A percentile compares a stretch with the other conserved stretches of the same genome.
Conservation (phyloP, 345 rosid species). For the Hypericum androsaemum region DNA sequence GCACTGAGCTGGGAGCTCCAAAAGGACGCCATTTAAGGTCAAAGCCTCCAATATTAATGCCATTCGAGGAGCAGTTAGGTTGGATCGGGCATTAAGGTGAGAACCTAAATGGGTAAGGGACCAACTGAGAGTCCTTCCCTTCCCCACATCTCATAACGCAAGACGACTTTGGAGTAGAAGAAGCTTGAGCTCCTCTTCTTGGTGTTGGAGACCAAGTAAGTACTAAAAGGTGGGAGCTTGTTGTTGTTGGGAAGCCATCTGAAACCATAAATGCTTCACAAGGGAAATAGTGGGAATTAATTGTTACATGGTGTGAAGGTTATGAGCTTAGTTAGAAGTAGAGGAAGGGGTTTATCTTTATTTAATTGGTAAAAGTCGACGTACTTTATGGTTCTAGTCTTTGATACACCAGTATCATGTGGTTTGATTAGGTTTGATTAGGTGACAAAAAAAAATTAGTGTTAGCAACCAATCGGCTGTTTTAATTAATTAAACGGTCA, state of each 20-base stretch:
- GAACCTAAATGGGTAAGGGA: constrained; percentile 77
- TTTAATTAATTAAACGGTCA: too few species aligned
- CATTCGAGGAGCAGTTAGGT: constrained; percentile 22
- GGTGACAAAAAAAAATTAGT: too few species aligned
- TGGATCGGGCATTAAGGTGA: constrained; percentile 35
- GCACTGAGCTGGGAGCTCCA: constrained; percentile 37
- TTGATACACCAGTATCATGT: too few species aligned
- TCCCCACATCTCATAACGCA: constrained; percentile 34
- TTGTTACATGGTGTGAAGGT: too few species aligned
- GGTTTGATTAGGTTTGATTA: too few species aligned
- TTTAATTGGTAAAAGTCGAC: too few species aligned
- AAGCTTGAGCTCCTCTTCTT: too few species aligned
- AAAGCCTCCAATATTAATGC: constrained; percentile 39
- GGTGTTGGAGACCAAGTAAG: too few species aligned
- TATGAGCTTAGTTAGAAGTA: too few species aligned
- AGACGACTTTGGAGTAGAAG: not conserved
- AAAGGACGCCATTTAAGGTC: constrained; percentile 32
- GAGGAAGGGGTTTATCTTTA: too few species aligned
- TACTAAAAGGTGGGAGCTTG: constrained; percentile 6
- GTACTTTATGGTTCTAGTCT: too few species aligned
- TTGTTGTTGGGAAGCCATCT: constrained; percentile 33
- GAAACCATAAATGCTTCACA: constrained; percentile 30
- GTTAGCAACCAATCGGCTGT: too few species aligned
- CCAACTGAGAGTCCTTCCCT: constrained; percentile 7
- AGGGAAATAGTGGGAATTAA: constrained; percentile 9